Base-by-base conservation (phyloP, 495 filamentous ascomycete species). In the Xylaria castorea region DNA sequence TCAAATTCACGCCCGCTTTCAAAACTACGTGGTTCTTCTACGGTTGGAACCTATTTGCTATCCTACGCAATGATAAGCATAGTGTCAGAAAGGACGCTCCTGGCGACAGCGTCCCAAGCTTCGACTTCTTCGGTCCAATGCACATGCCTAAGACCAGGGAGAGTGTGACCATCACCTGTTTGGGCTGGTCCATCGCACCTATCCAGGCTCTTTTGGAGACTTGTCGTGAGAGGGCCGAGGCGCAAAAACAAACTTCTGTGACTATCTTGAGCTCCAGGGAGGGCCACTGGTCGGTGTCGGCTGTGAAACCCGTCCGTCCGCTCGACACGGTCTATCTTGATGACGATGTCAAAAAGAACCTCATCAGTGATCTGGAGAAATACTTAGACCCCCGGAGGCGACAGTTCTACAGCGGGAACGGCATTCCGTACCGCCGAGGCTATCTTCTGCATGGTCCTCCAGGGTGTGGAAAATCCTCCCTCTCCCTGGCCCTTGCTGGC, bases 361-460 rank as follows among this genome's bases (percentile, higher is more conserved):
- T 94, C 38, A 78, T 94, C 16, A 77, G 81, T 16, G 93, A 95
- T 75, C 89, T 94, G 74, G 90, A 91, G 75, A 91, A 93, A 70
- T 95, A 93, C 76, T 82, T 94, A 7, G 88, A 92, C 65, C 91
- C 91, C 0, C 76, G 83, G 5, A 92, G 89, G 12, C 80, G 87
- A 11, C 77, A 85, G 20, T 94, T 91, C 90, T 93, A 93, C 72
- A 85, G 87, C 2, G 85, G 86, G 58, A 81, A 87, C 27, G 88
- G 88, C 7, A 85, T 90, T 40, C 88, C 88, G 0, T 90, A 90
- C 38, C 92, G 93, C 50, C 89, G 93, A 63, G 93, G 93, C 72
- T 93, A 93, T 51, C 92, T 96, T 76, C 85, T 96, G 14, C 93
- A 92, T 66, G 93, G 93, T 34, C 92, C 93, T 22, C 93, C 93